A percentile compares a stretch with the other conserved stretches of the same genome.
phyloP scores from a whole-genome alignment of 208 protist genomes.

The Acanthamoeba culbertsoni region DNA sequence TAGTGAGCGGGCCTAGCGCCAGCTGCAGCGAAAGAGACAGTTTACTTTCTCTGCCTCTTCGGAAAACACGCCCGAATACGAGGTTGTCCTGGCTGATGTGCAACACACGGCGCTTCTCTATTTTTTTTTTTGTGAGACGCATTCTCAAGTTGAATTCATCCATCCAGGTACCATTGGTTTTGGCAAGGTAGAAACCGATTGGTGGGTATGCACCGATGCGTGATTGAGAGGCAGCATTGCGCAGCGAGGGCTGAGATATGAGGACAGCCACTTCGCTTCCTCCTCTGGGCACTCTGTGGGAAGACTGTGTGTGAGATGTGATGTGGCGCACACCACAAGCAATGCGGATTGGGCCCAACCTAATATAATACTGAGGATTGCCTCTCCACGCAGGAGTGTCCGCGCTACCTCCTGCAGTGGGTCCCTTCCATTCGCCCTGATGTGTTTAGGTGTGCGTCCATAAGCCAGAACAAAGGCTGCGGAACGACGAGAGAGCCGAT shows the following conservation, averaged over 20 bases:
- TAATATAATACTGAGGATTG: conserved; percentile 54
- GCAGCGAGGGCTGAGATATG: neutral
- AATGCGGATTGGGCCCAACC: neutral
- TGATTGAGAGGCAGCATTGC: neutral
- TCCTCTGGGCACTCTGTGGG: neutral
- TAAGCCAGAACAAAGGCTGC: neutral
- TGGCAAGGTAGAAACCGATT: conserved; percentile 43
- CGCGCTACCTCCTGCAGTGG: conserved; percentile 33
- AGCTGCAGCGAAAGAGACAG: too few relatives aligned
- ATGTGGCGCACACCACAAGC: neutral
- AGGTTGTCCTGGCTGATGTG: neutral
- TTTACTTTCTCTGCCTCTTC: conserved; percentile 12
- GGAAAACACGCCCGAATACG: neutral
- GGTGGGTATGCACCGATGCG: neutral
- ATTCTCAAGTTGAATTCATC: neutral
- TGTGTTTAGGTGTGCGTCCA: neutral
- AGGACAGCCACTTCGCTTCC: neutral
- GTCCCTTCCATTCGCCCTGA: conserved; percentile 41
- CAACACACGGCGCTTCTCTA: neutral
- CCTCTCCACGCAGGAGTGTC: neutral
- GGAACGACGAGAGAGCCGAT: neutral
- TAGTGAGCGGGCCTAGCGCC: too few relatives aligned
- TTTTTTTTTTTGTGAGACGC: neutral
- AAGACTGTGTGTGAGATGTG: neutral
- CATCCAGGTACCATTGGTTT: neutral